Conservation (phyloP, 2,329 filamentous ascomycete species). For the Lachnellula suecica region DNA sequence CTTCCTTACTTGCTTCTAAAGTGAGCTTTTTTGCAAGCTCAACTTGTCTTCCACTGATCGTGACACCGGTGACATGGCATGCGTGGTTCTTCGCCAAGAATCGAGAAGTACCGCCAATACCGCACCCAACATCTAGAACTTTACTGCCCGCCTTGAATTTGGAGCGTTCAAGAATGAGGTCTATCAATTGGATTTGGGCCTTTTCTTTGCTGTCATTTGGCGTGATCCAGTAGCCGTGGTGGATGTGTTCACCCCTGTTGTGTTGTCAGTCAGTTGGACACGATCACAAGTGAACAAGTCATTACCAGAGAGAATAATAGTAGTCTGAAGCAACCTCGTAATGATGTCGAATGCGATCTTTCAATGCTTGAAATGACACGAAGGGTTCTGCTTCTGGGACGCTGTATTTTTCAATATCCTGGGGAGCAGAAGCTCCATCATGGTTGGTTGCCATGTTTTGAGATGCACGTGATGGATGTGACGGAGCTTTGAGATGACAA, state of each 20-base stretch:
- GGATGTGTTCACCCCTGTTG: slow-evolving; percentile 60
- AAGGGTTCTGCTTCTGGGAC: slow-evolving; percentile 27
- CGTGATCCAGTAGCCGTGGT: slow-evolving; percentile 60
- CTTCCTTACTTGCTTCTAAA: slow-evolving; percentile 29
- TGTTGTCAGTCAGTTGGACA: neutral
- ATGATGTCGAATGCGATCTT: slow-evolving; percentile 47
- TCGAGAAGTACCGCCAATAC: slow-evolving; percentile 58
- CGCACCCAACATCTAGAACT: slow-evolving; percentile 62
- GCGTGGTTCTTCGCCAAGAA: slow-evolving; percentile 51
- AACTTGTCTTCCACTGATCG: slow-evolving; percentile 59
- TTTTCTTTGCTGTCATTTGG: slow-evolving; percentile 54
- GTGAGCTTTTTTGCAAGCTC: slow-evolving; percentile 55
- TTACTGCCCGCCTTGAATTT: slow-evolving; percentile 35
- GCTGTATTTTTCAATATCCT: slow-evolving; percentile 18
- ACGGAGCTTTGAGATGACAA: no score
- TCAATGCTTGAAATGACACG: slow-evolving; percentile 26
- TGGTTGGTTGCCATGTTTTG: no score
- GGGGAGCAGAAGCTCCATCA: neutral
- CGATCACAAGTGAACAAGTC: neutral
- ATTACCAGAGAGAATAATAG: slow-evolving; percentile 59
- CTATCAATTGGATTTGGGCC: slow-evolving; percentile 57
- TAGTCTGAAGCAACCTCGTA: slow-evolving; percentile 63
- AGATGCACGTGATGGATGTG: neutral
- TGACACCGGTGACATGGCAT: slow-evolving; percentile 57
- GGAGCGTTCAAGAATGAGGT: slow-evolving; percentile 51